Conservation (phyloP, 2,329 filamentous ascomycete species). For the Leptographium wingfieldii region DNA sequence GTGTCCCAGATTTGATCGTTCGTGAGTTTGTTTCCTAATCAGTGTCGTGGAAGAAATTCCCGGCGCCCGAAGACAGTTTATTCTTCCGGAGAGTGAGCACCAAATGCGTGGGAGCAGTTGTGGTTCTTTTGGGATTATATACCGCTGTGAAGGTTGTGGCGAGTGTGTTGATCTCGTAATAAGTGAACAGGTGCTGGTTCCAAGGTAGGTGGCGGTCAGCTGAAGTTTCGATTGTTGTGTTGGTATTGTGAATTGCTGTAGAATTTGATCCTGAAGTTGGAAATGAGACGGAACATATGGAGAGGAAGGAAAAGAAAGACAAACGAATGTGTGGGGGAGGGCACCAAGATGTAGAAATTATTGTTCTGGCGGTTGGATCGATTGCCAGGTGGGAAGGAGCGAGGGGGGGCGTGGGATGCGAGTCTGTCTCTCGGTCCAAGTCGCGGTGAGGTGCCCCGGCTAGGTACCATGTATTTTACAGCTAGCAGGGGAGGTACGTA, state of each 20-base stretch:
- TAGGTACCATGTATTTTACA: conserved; percentile 10
- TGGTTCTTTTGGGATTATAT: neutral
- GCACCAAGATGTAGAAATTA: conserved; percentile 18
- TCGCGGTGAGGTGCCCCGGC: conserved; percentile 15
- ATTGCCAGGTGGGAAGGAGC: conserved; percentile 9
- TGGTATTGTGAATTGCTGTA: neutral
- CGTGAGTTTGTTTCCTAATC: neutral
- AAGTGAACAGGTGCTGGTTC: neutral
- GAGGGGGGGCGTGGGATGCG: conserved; percentile 12
- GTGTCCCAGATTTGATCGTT: neutral
- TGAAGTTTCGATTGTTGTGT: neutral
- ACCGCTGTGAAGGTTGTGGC: neutral
- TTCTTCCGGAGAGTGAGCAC: neutral
- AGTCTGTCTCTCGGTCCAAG: conserved; percentile 7
- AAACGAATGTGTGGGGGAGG: conserved; percentile 11
- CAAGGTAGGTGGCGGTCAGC: neutral
- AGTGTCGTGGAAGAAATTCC: neutral
- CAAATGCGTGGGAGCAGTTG: neutral
- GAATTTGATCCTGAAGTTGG: neutral
- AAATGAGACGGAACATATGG: conserved; percentile 1
- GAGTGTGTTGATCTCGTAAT: neutral
- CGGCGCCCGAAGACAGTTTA: neutral
- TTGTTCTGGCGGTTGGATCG: conserved; percentile 9
- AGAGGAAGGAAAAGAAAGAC: conserved; percentile 2
- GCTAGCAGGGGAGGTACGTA: conserved; percentile 8